A percentile compares a stretch with the other conserved stretches of the same genome.
These are phyloP conservation scores for Elsinoe ampelina DNA, from an alignment of 2,329 filamentous ascomycete species.

Conservation along the genomic window DNA sequence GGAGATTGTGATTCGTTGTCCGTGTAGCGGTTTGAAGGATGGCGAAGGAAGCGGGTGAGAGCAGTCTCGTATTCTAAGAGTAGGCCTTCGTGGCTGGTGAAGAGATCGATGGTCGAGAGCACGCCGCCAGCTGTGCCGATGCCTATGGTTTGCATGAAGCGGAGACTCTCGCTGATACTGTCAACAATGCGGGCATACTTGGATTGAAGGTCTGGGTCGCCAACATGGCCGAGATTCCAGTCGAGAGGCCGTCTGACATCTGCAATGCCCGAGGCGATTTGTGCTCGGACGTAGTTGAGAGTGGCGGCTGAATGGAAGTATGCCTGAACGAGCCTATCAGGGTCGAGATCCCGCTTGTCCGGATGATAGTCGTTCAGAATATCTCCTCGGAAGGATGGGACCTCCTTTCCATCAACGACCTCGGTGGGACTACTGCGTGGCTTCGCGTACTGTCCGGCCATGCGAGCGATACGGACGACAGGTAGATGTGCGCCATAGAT, in stretches of 20 bases:
- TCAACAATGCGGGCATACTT: conserved; percentile 79
- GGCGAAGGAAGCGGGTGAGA: conserved; percentile 66
- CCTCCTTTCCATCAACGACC: conserved; percentile 65
- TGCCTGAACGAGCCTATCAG: conserved; percentile 72
- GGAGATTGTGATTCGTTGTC: conserved; percentile 21
- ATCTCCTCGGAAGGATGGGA: conserved; percentile 87
- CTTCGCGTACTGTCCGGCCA: conserved; percentile 97
- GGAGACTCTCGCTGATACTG: conserved; percentile 80
- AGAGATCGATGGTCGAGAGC: conserved; percentile 86
- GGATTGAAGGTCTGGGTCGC: conserved; percentile 68
- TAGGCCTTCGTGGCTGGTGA: conserved; percentile 89
- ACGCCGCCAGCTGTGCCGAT: conserved; percentile 68
- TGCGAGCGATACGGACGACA: conserved; percentile 87
- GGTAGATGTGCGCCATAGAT: conserved; percentile 78
- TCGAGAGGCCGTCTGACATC: conserved; percentile 89
- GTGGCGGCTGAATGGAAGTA: conserved; percentile 96
- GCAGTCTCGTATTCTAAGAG: conserved; percentile 90
- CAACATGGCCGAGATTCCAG: conserved; percentile 89
- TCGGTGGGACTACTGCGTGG: conserved; percentile 84
- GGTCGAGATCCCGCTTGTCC: conserved; percentile 71
- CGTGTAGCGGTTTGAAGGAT: conserved; percentile 42
- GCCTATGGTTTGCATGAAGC: conserved; percentile 90
- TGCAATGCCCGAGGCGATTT: conserved; percentile 78
- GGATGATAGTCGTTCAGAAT: conserved; percentile 83
- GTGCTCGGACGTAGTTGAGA: conserved; percentile 80